Percentiles rank a stretch among this genome's conserved stretches.
phyloP scores from a whole-genome alignment of 2,329 filamentous ascomycete species.

The Colletotrichum limetticola region DNA sequence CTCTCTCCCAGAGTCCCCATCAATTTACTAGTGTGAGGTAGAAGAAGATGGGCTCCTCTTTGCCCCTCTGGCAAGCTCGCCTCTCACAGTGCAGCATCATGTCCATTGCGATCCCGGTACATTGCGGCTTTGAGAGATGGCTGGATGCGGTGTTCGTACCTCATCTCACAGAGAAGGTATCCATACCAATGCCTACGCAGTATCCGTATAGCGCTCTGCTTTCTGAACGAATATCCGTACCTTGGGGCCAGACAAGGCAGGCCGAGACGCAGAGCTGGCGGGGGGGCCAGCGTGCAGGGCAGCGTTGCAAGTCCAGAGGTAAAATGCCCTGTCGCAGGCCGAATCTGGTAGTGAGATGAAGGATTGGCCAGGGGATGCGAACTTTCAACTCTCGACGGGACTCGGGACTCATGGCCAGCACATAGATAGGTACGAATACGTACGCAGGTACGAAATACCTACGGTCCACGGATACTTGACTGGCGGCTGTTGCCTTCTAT shows the following conservation, averaged over 20 bases:
- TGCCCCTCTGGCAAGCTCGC: not conserved
- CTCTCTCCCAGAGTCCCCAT: not conserved
- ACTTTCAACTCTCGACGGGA: not conserved
- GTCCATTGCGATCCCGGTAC: not conserved
- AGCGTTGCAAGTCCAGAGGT: constrained; percentile 2
- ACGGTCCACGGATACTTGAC: not conserved
- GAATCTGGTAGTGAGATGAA: constrained; percentile 30
- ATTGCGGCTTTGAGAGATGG: not conserved
- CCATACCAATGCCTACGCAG: not conserved
- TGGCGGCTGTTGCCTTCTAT: not conserved
- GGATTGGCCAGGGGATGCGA: constrained; percentile 11
- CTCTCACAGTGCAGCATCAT: not conserved
- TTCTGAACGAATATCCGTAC: not conserved
- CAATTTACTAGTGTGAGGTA: no score
- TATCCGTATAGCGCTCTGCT: no score
- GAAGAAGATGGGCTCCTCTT: not conserved
- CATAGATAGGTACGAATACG: not conserved
- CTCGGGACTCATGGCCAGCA: not conserved
- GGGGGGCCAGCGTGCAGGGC: not conserved
- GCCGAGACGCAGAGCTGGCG: not conserved
- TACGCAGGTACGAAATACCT: no score
- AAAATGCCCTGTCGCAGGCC: constrained; percentile 18
- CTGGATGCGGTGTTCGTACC: not conserved
- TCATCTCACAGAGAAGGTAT: not conserved
- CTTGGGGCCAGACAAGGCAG: not conserved